Base-by-base conservation (phyloP, 148 eudicot species). In the Vaccinium darrowii region DNA sequence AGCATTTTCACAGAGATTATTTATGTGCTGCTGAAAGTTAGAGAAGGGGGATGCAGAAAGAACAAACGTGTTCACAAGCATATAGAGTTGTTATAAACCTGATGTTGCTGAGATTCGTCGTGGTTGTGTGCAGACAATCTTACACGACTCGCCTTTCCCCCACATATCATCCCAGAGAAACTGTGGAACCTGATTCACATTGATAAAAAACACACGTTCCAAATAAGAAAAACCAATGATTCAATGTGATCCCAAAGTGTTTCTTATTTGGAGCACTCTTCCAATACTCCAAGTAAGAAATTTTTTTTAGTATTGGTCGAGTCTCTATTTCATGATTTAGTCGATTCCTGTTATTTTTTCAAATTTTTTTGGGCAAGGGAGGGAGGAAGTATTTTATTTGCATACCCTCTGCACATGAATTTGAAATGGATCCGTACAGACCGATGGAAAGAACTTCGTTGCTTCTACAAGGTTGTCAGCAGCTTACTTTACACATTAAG, bases 71-170 rank as follows among this genome's bases (percentile, higher is more conserved):
- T 51, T 11, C 36, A 79, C 49, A 81, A 13, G 67, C 84, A 84
- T 63, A 78, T 8, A 81, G 21, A 67, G 36, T 53, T 7, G 79
- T 74, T 51, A 77, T 36, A 83, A 75, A 94, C 99, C 99, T 90
- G 99, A 92, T 80, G 78, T 91, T 83, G 99, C 99, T 15, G 99
- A 96, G 79, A 96, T 96, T 84, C 99, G 90, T 12, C 98, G 91
- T 58, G 99, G 99, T 86, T 96, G 99, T 43, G 99, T 95, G 82
- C 99, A 96, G 79, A 96, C 87, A 82, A 96, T 86, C 89, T 96
- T 96, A 88, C 99, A 96, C 71, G 92, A 60, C 89, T 95, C 90
- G 10, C 95, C 97, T 84, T 89, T 91, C 69, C 88, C 89, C 99
- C 99, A 96, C 92, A 91, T 91, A 88, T 90, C 58, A 77, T 96